Base-by-base conservation (phyloP, 345 rosid species). In the Acer yangbiense region DNA sequence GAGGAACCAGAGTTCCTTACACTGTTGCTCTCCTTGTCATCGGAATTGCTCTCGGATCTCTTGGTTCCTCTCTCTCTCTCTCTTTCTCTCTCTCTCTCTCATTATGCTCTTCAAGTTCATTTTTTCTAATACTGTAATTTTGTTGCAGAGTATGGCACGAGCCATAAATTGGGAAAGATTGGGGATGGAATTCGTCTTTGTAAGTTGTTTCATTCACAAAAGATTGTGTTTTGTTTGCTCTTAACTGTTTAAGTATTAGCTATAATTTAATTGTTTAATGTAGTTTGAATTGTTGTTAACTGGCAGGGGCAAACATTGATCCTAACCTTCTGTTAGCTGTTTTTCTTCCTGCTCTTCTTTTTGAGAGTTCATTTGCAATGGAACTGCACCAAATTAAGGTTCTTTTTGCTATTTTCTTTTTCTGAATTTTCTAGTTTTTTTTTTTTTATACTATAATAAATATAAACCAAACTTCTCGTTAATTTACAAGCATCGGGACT, bases 341-440 rank as follows among this genome's bases (percentile, higher is more conserved):
- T 62, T 94, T 96, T 80, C 98, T 96, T 82, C 99, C 99, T 17
- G 95, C 99, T 46, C 95, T 96, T 79, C 95, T 96, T 75, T 96
- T 94, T 32, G 98, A 96, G 88, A 96, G 98, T 83, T 86, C 99
- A 32, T 96, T 96, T 77, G 86, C 98, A 0, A 94, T 94, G 99
- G 97, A 96, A 83, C 80, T 91, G 72, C 99, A 96, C 83, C 98
- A 94, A 85, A 94, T 96, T 77, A 93, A 92, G 98, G 99, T 96
- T 81, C 74, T 23, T 68, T 79, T 77, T 23, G 57, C 48, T 76
- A 23, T 39, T 55, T 55, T 63, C 12, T 8, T 35, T 23, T 65
- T 29, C 39, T 4, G 21, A 23, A 7, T 29, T 55, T 35, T 35
- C 6, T 6, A 4, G 39, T 4, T 35, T 35, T 32, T 46, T 21